Conservation (phyloP, 306 rosid genomes). For the Ormosia semicastrata region DNA sequence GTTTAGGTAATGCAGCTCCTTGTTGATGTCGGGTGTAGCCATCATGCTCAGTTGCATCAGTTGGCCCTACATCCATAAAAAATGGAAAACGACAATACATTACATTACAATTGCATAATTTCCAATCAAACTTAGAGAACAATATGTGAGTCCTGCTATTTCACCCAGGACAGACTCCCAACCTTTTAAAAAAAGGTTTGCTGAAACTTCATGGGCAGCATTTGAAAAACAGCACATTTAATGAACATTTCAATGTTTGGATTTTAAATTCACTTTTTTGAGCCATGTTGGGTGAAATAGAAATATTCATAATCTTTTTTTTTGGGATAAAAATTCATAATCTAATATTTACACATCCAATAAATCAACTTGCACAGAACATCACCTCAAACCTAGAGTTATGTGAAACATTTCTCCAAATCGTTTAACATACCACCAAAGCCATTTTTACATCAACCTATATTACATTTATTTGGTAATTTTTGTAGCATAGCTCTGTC, state of each 20-base stretch:
- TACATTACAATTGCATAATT: neutral
- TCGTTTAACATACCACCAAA: neutral
- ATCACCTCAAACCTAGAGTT: neutral
- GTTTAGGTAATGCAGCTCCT: slow-evolving; percentile 90
- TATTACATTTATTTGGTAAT: neutral
- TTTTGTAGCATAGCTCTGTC: neutral
- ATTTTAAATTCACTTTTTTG: neutral
- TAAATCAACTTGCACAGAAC: neutral
- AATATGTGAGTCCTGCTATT: neutral
- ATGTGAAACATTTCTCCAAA: slow-evolving; percentile 9
- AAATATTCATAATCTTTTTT: neutral
- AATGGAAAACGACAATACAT: neutral
- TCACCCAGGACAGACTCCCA: neutral
- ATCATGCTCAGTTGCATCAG: slow-evolving; percentile 95
- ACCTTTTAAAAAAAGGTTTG: neutral
- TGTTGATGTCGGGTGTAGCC: slow-evolving; percentile 88
- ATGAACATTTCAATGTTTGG: neutral
- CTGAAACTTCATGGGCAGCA: neutral
- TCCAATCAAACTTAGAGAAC: neutral
- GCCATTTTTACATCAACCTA: neutral
- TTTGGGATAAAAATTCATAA: neutral
- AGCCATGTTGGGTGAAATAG: neutral
- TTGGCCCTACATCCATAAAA: slow-evolving; percentile 57
- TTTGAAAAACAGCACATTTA: neutral
- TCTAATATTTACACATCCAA: neutral